phyloP scores from a whole-genome alignment of 2,329 filamentous ascomycete genomes.

The Leptographium procerum region DNA sequence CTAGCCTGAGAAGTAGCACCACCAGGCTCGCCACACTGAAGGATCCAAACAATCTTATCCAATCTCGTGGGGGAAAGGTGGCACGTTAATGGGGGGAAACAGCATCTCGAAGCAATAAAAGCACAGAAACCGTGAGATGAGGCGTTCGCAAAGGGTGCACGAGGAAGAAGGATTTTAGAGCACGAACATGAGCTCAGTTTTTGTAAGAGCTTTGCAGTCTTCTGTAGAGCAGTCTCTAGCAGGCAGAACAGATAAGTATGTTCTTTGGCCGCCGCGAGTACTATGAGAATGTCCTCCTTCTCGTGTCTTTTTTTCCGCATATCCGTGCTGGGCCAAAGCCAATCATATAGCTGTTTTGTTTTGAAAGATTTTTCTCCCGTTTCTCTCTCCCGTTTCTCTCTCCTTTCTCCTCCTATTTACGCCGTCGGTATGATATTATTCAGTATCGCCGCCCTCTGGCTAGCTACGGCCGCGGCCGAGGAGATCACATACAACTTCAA shows the following conservation, averaged over 20 bases:
- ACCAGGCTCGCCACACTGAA: neutral
- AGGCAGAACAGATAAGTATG: no score
- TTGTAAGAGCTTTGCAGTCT: no score
- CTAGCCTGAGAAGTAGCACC: neutral
- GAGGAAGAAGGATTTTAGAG: no score
- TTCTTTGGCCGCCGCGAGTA: no score
- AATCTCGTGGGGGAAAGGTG: neutral
- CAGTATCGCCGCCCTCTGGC: neutral
- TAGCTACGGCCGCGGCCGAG: constrained; percentile 19
- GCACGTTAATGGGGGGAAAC: neutral
- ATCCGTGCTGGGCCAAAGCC: no score
- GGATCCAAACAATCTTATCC: neutral
- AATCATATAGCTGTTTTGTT: no score
- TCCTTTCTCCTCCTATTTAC: neutral
- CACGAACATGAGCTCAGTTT: no score
- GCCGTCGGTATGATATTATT: neutral
- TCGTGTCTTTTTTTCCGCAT: no score
- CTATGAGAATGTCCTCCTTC: no score
- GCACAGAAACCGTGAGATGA: neutral
- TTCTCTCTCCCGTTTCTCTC: neutral
- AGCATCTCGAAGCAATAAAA: neutral
- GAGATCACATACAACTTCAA: constrained; percentile 53
- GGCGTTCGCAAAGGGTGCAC: no score
- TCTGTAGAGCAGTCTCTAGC: no score
- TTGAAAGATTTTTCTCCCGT: no score